Percentiles rank a stretch among this genome's conserved stretches.
These are phyloP conservation scores for Penicillium sclerotiorum DNA, from an alignment of 2,329 filamentous ascomycete species.

Conservation along the genomic window DNA sequence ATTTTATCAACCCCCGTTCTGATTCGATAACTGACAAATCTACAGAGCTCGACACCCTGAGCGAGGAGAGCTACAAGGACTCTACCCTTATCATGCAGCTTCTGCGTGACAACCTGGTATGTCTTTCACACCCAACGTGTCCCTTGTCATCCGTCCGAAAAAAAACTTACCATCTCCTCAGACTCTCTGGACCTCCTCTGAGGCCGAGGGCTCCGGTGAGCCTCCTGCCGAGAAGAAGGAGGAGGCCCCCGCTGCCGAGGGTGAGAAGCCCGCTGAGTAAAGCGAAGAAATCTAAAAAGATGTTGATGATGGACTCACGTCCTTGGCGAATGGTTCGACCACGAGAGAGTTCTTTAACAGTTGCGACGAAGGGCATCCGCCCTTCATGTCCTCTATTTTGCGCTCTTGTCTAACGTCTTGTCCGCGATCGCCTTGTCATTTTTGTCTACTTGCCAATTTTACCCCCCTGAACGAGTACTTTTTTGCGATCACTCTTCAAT, in stretches of 20 bases:
- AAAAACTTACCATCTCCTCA: conserved; percentile 49
- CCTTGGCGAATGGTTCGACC: conserved; percentile 25
- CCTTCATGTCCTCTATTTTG: conserved; percentile 8
- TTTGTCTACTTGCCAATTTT: conserved; percentile 31
- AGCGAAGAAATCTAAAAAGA: conserved; percentile 34
- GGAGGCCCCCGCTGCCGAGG: conserved; percentile 44
- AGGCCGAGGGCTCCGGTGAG: conserved; percentile 78
- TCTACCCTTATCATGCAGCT: conserved; percentile 99
- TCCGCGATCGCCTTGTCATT: conserved; percentile 30
- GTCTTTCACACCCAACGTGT: conserved; percentile 29
- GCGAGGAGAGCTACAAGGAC: conserved; percentile 99
- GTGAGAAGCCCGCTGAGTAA: conserved; percentile 50
- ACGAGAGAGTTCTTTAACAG: too few relatives aligned
- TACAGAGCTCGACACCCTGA: conserved; percentile 89
- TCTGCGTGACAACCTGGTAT: conserved; percentile 91
- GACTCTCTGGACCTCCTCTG: conserved; percentile 99
- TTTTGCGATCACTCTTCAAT: conserved; percentile 31
- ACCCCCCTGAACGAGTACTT: conserved; percentile 28
- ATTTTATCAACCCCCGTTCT: neutral
- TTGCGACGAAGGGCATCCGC: too few relatives aligned
- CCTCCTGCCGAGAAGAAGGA: conserved; percentile 47
- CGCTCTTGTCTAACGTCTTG: conserved; percentile 12
- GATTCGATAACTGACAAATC: neutral
- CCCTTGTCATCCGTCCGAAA: neutral
- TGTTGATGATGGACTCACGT: conserved; percentile 37